These are phyloP conservation scores for Phialophora chinensis DNA, from an alignment of 2,329 filamentous ascomycete genomes.

Conservation along the genomic window DNA sequence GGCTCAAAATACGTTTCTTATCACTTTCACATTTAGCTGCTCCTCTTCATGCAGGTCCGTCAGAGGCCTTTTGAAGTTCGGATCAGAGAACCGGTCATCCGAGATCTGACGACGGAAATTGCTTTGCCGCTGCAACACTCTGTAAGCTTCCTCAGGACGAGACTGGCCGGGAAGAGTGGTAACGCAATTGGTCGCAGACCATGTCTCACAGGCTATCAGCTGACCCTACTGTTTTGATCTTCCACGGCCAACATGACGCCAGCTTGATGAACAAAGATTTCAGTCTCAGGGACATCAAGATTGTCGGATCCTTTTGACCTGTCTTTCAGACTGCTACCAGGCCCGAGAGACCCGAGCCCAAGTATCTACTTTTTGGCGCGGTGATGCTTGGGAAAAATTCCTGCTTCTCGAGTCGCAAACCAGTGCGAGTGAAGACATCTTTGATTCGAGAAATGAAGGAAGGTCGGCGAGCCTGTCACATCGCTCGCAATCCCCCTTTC, in stretches of 20 bases:
- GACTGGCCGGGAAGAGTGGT: constrained; percentile 48
- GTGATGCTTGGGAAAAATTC: constrained; percentile 39
- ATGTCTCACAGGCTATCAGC: too few relatives aligned
- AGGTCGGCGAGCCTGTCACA: too few relatives aligned
- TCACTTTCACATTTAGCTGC: constrained; percentile 19
- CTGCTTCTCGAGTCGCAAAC: not conserved
- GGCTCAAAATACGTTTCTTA: constrained; percentile 3
- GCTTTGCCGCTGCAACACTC: constrained; percentile 39
- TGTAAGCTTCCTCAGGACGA: constrained; percentile 45
- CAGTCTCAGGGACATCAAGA: constrained; percentile 43
- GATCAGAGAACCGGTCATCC: constrained; percentile 45
- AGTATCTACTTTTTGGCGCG: constrained; percentile 31
- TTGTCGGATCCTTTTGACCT: constrained; percentile 42
- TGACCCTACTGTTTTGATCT: constrained; percentile 7
- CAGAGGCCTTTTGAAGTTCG: constrained; percentile 42
- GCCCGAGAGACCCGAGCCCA: constrained; percentile 47
- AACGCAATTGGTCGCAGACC: constrained; percentile 48
- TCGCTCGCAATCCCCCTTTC: too few relatives aligned
- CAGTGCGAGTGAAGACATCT: too few relatives aligned
- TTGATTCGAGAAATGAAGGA: too few relatives aligned
- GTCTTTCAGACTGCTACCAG: constrained; percentile 44
- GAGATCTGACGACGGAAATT: constrained; percentile 38
- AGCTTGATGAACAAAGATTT: constrained; percentile 54
- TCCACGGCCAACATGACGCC: constrained; percentile 48
- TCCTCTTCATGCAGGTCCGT: constrained; percentile 35